phyloP scores from a whole-genome alignment of 2,329 filamentous ascomycete species.

The Scytalidium sp. region DNA sequence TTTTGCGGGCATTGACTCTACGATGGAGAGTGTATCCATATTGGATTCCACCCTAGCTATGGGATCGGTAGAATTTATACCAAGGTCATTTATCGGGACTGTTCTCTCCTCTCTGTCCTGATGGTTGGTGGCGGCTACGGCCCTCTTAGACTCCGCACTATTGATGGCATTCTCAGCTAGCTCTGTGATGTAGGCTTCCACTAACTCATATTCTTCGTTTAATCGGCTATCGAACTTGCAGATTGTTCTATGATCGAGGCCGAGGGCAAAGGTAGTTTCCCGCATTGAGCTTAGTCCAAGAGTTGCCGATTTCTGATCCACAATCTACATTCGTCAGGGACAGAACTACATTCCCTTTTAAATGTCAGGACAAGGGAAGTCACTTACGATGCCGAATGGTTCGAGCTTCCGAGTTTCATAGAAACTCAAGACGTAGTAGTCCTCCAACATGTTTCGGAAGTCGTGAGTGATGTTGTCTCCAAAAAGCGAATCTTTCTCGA shows the following conservation, averaged over 20 bases:
- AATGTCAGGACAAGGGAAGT: background rate
- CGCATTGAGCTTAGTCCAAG: background rate
- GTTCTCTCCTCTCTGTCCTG: too few relatives aligned
- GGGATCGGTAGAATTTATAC: too few relatives aligned
- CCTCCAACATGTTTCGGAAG: constrained; percentile 7
- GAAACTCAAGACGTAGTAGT: constrained; percentile 5
- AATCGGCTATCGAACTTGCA: constrained; percentile 1
- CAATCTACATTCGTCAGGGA: constrained; percentile 1
- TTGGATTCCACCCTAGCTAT: too few relatives aligned
- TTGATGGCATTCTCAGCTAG: too few relatives aligned
- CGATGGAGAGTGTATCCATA: too few relatives aligned
- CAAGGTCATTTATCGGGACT: too few relatives aligned
- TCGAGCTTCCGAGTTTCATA: constrained; percentile 8
- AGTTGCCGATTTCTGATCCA: constrained; percentile 4
- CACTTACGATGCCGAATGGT: background rate
- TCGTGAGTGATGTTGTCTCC: constrained; percentile 3
- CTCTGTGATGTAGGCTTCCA: too few relatives aligned
- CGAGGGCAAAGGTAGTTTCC: background rate
- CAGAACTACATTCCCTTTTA: too few relatives aligned
- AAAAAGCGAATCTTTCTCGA: constrained; percentile 8
- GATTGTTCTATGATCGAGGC: background rate
- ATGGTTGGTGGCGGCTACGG: too few relatives aligned
- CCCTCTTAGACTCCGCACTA: too few relatives aligned
- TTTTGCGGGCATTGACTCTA: too few relatives aligned
- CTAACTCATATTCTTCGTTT: too few relatives aligned